Percentiles rank a stretch among this genome's conserved stretches.
phyloP scores from a whole-genome alignment of 2,329 filamentous ascomycete species.

The Colletotrichum higginsianum region DNA sequence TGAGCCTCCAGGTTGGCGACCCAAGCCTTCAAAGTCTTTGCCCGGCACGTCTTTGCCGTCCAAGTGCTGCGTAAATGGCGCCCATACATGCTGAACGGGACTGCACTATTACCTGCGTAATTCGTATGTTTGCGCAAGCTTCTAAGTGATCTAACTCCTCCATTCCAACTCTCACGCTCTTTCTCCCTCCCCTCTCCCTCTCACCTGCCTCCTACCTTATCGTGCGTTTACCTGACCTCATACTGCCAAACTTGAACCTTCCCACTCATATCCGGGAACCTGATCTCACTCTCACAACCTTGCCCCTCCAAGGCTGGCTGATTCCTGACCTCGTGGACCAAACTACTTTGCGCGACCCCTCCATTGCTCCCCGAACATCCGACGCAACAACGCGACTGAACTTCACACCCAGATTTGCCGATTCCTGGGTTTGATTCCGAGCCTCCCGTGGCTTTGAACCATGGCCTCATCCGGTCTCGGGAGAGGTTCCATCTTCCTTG shows the following conservation, averaged over 20 bases:
- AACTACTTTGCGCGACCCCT: conserved; percentile 18
- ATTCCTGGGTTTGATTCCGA: conserved; percentile 1
- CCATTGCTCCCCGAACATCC: conserved; percentile 11
- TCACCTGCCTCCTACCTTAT: conserved; percentile 2
- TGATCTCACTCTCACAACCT: not conserved
- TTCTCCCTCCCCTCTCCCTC: not conserved
- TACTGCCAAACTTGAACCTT: conserved; percentile 19
- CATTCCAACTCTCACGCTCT: conserved; percentile 1
- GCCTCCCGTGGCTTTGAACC: conserved; percentile 33
- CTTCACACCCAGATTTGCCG: conserved; percentile 23
- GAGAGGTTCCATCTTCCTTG: conserved; percentile 67
- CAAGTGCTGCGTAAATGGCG: conserved; percentile 25
- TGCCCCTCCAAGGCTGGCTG: conserved; percentile 30
- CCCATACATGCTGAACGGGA: not conserved
- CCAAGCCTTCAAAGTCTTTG: conserved; percentile 33
- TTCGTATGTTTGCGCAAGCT: not conserved
- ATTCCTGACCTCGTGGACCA: conserved; percentile 23
- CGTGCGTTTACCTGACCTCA: conserved; percentile 10
- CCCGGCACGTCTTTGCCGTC: conserved; percentile 36
- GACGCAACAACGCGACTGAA: conserved; percentile 23
- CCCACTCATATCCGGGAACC: conserved; percentile 7
- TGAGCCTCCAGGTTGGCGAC: conserved; percentile 17
- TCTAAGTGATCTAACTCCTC: not conserved
- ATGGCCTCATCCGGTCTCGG: conserved; percentile 66
- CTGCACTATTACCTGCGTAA: not conserved